These are phyloP conservation scores for Fraxinus angustifolia DNA, from an alignment of 305 asterid genomes.

Conservation along the genomic window DNA sequence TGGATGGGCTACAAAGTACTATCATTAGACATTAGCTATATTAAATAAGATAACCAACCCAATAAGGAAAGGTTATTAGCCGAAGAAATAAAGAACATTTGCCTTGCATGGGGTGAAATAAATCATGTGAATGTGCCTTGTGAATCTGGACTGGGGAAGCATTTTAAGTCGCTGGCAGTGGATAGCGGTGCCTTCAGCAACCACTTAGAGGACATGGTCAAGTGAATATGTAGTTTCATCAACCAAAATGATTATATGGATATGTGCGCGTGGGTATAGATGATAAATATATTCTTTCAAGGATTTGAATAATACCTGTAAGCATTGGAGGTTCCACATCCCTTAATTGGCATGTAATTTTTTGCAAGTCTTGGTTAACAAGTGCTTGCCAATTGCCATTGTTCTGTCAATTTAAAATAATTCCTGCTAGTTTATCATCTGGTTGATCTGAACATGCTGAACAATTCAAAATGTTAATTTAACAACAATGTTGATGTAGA, in stretches of 20 bases:
- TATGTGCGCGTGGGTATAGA: not conserved
- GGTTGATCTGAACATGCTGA: slow-evolving; percentile 1
- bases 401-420: not conserved
- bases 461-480: not conserved
- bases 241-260: not conserved
- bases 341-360: not conserved
- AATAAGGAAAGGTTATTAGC: not conserved
- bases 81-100: not conserved
- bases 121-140: not conserved
- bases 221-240: not conserved
- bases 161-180: not conserved
- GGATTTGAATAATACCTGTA: not conserved
- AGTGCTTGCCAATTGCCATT: not conserved
- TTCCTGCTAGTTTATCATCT: not conserved
- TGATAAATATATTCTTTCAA: not conserved
- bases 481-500: not conserved
- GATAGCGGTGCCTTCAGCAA: not conserved
- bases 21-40: not conserved
- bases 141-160: not conserved
- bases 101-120: not conserved
- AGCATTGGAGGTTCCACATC: not conserved
- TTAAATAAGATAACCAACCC: not conserved
- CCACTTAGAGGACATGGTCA: not conserved
- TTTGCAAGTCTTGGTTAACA: not conserved
- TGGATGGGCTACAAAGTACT: not conserved